Conservation (phyloP, 2,329 filamentous ascomycete genomes). For the Xylaria sp. region DNA sequence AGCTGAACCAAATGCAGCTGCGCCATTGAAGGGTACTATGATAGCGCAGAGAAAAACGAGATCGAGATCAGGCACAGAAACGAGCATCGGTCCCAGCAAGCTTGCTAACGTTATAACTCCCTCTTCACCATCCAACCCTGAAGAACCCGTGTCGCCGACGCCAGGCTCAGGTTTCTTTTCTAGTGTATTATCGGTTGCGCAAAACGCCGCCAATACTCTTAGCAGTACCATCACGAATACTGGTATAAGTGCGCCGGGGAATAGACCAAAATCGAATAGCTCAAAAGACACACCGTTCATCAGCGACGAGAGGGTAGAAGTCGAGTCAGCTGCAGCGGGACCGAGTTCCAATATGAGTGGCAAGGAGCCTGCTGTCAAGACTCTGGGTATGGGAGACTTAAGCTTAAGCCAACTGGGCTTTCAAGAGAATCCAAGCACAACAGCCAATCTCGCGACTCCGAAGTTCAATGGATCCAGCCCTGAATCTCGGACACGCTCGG, state of each 20-base stretch:
- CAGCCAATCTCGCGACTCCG: conserved; percentile 53
- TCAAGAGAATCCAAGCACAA: conserved; percentile 49
- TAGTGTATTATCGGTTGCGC: conserved; percentile 84
- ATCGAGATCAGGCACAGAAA: conserved; percentile 47
- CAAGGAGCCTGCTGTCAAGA: conserved; percentile 76
- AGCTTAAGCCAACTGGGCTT: conserved; percentile 87
- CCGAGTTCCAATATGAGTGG: conserved; percentile 43
- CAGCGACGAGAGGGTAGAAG: conserved; percentile 38
- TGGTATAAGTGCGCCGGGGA: conserved; percentile 48
- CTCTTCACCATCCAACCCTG: conserved; percentile 70
- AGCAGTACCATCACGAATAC: conserved; percentile 69
- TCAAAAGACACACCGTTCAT: conserved; percentile 31
- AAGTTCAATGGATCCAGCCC: conserved; percentile 44
- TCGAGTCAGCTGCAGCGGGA: conserved; percentile 40
- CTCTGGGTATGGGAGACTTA: conserved; percentile 80
- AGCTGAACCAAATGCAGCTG: conserved; percentile 47
- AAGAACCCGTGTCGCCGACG: conserved; percentile 49
- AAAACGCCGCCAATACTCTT: conserved; percentile 77
- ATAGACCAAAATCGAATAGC: conserved; percentile 36
- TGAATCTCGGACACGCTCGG: conserved; percentile 48
- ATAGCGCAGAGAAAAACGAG: conserved; percentile 55
- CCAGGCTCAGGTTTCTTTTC: conserved; percentile 79
- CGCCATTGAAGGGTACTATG: conserved; percentile 63
- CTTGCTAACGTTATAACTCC: conserved; percentile 69
- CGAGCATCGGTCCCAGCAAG: conserved; percentile 69